phyloP scores from a whole-genome alignment of 208 protist genomes.

The Trypanosoma avium region DNA sequence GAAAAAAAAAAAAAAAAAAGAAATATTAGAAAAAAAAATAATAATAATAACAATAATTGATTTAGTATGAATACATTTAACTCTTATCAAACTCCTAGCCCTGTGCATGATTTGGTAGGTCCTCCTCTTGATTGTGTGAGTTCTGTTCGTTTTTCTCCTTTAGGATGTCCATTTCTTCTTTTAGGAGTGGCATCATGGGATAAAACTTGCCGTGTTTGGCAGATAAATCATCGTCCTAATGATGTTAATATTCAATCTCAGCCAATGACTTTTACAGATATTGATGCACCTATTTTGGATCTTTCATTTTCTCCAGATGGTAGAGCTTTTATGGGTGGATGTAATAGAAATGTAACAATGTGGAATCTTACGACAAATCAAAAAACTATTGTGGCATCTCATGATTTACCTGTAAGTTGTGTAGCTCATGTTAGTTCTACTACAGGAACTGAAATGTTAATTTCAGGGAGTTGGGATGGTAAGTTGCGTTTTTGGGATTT shows the following conservation, averaged over 20 bases:
- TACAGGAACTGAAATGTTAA: conserved; percentile 48
- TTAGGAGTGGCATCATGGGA: conserved; percentile 78
- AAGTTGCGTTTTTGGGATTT: conserved; percentile 88
- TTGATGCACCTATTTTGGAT: conserved; percentile 58
- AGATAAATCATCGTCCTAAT: conserved; percentile 37
- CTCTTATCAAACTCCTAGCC: neutral
- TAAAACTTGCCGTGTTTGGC: conserved; percentile 72
- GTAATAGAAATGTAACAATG: conserved; percentile 74
- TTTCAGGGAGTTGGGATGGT: conserved; percentile 86
- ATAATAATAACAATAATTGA: too few species aligned
- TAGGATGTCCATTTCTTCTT: conserved; percentile 56
- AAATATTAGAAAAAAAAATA: neutral
- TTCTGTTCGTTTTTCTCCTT: conserved; percentile 60
- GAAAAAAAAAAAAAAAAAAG: neutral
- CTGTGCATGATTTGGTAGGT: conserved; percentile 46
- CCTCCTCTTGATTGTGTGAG: conserved; percentile 72
- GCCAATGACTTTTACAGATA: conserved; percentile 42
- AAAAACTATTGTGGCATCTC: conserved; percentile 66
- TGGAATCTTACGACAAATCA: conserved; percentile 72
- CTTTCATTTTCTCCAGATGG: conserved; percentile 73
- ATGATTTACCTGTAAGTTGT: conserved; percentile 84
- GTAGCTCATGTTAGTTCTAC: conserved; percentile 53
- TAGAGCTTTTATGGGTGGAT: conserved; percentile 73
- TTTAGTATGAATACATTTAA: conserved; percentile 22
- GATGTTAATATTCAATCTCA: conserved; percentile 36